Conservation (phyloP, 352 stramenopile species). For the Phytophthora pseudosyringae region DNA sequence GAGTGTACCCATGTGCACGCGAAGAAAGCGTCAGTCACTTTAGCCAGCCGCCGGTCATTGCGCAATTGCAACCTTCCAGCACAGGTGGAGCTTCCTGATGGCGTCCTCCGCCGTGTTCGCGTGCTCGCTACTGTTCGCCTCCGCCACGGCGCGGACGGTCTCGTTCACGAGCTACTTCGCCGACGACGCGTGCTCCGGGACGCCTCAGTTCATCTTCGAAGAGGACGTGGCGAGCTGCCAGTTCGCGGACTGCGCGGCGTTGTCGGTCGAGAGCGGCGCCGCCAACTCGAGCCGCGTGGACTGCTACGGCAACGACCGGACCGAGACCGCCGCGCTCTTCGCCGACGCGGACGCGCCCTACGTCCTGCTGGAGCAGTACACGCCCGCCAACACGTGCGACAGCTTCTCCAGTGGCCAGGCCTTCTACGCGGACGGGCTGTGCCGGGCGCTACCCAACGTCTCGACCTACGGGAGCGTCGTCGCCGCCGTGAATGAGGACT, state of each 20-base stretch:
- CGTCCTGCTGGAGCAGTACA: conserved; percentile 29
- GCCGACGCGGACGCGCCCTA: conserved; percentile 26
- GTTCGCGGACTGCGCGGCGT: conserved; percentile 15
- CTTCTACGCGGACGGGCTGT: conserved; percentile 30
- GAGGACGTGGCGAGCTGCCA: conserved; percentile 24
- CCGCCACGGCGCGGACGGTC: conserved; percentile 10
- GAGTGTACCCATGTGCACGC: conserved; percentile 16
- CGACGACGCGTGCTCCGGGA: conserved; percentile 14
- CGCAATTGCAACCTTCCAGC: conserved; percentile 1
- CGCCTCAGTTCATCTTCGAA: conserved; percentile 30
- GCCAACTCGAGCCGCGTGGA: conserved; percentile 24
- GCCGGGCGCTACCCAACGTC: conserved; percentile 20
- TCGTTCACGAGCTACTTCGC: conserved; percentile 32
- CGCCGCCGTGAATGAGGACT: conserved; percentile 8
- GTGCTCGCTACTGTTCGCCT: neutral
- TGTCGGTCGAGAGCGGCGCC: conserved; percentile 1
- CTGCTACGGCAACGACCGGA: conserved; percentile 25
- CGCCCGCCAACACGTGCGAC: conserved; percentile 20
- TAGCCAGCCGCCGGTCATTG: neutral
- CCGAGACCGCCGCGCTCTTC: conserved; percentile 16
- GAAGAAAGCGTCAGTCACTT: conserved; percentile 4
- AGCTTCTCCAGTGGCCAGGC: conserved; percentile 16
- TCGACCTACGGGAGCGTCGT: conserved; percentile 19
- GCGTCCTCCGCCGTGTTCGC: neutral
- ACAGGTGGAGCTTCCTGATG: neutral